Base-by-base conservation (phyloP, 148 eudicot species). In the Fagopyrum tataricum region DNA sequence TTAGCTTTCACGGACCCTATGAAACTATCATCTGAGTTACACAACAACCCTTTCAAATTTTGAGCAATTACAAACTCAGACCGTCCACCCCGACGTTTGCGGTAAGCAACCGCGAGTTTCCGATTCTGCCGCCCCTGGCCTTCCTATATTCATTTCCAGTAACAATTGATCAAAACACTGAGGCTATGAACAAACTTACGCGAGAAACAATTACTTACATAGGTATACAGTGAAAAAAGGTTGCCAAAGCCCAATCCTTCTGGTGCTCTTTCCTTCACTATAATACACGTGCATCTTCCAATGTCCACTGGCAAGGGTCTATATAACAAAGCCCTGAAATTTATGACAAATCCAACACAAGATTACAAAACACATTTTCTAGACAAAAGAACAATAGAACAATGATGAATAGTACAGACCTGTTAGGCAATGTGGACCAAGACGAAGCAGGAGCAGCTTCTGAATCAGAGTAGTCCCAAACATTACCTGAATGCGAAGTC, bases 381-480 rank as follows among this genome's bases (percentile, higher is more conserved):
- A 12, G 10, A n/a, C 37, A 47, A 18, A 62, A 17, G 5, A 11
- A 8, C 7, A 18, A 40, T 14, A 70, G 52, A 58, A 12, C 15
- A 56, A 48, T 37, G 58, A 8, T 39, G 12, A 20, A 52, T 1
- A 76, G 44, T 31, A 73, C 72, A 12, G 52, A 93, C 97, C 98
- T 85, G 26, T 94, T 94, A 23, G 98, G 96, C 79, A 94, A 49
- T 6, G 96, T 86, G 78, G 96, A 87, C 98, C 98, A 94, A 4
- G 97, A 89, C 20, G 98, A 91, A 79, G 90, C 97, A 7, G 98
- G 98, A 37, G 97, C 98, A 80, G 98, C 85, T 76, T 94, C 98
- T 2, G 98, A 89, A 72, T 94, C 98, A 6, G 98, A 94, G 77
- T 81, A 84, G 75, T 91, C 96, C 97, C 98, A 91, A 66, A 91